phyloP scores from a whole-genome alignment of 2,329 filamentous ascomycete species.

The Plectosphaerella plurivora region DNA sequence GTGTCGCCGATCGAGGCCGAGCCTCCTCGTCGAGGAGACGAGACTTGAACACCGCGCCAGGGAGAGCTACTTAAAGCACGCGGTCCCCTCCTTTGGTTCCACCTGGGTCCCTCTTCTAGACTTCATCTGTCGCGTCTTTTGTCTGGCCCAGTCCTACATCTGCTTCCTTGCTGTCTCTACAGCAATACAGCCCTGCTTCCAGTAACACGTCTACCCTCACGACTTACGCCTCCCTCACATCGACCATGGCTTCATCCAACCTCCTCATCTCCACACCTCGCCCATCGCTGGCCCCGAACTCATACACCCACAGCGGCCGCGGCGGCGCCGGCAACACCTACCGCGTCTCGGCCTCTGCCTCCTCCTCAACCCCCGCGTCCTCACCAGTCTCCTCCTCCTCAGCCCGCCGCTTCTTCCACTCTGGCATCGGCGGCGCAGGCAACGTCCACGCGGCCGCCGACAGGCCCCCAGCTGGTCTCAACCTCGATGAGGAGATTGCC shows the following conservation, averaged over 20 bases:
- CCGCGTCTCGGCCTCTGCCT: conserved; percentile 41
- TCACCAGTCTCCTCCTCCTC: conserved; percentile 35
- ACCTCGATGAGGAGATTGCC: conserved; percentile 14
- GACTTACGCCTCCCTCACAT: neutral
- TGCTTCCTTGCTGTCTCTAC: neutral
- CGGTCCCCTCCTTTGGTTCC: neutral
- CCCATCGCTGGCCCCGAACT: conserved; percentile 39
- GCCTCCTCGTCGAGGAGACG: neutral
- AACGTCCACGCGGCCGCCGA: conserved; percentile 58
- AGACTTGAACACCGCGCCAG: neutral
- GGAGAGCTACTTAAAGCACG: neutral
- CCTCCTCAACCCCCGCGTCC: conserved; percentile 35
- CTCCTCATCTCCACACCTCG: conserved; percentile 45
- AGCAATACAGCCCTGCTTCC: neutral
- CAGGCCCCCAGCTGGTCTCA: conserved; percentile 19
- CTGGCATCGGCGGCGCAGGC: conserved; percentile 63
- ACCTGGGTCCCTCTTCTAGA: neutral
- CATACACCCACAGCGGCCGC: conserved; percentile 48
- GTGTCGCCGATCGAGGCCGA: neutral
- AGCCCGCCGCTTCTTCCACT: conserved; percentile 52
- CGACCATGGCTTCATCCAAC: conserved; percentile 18
- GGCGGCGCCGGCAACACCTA: conserved; percentile 54
- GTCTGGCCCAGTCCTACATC: neutral
- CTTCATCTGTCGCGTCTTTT: neutral
- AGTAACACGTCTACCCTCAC: neutral